These are phyloP conservation scores for Schizophyllum amplum DNA, from an alignment of 1,284 basidiomycete genomes.

Conservation along the genomic window DNA sequence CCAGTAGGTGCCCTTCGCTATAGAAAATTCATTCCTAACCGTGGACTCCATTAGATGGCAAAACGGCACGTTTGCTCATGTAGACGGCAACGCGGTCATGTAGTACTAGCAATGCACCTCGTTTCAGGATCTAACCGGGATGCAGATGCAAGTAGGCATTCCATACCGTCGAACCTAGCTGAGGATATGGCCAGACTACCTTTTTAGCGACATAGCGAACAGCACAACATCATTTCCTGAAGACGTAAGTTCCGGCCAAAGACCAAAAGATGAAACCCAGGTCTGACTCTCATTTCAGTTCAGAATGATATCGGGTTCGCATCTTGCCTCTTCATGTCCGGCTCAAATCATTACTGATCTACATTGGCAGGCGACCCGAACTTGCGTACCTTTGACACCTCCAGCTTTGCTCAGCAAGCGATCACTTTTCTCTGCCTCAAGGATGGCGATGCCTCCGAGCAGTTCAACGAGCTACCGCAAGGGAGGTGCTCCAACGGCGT, in stretches of 20 bases:
- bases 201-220: slow-evolving; percentile 18
- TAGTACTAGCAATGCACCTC: slow-evolving; percentile 12
- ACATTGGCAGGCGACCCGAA: slow-evolving; percentile 21
- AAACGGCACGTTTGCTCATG: slow-evolving; percentile 30
- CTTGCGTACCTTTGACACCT: slow-evolving; percentile 25
- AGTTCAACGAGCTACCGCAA: slow-evolving; percentile 17
- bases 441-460: slow-evolving; percentile 20
- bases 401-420: slow-evolving; percentile 29
- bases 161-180: slow-evolving; percentile 2
- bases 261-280: not conserved
- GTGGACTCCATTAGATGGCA: slow-evolving; percentile 20
- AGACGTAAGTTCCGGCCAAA: slow-evolving; percentile 13
- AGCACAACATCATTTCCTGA: slow-evolving; percentile 20
- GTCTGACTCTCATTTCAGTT: slow-evolving; percentile 11
- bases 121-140: not conserved
- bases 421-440: slow-evolving; percentile 34
- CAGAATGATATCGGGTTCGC: slow-evolving; percentile 30
- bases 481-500: slow-evolving; percentile 29
- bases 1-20: slow-evolving; percentile 20
- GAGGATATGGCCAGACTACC: slow-evolving; percentile 25
- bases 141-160: not conserved
- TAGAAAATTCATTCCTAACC: no score
- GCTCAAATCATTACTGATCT: not conserved
- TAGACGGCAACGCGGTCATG: slow-evolving; percentile 31
- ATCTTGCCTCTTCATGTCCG: not conserved